These are phyloP conservation scores for Trypanosoma lewisi DNA, from an alignment of 208 protist species.

Conservation along the genomic window DNA sequence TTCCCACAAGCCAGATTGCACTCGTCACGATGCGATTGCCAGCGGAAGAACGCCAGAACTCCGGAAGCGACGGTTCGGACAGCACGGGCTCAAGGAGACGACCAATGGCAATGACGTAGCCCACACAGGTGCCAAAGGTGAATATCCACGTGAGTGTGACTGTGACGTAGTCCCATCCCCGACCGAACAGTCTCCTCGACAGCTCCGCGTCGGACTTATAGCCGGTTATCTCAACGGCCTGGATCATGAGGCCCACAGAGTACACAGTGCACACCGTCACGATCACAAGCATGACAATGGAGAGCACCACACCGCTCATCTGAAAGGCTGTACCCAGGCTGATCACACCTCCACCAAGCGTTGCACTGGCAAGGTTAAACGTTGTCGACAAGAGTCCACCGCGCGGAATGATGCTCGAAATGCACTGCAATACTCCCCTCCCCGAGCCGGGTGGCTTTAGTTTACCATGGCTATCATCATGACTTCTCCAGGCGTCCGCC, in stretches of 20 bases:
- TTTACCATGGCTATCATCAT: background rate
- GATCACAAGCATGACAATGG: conserved; percentile 51
- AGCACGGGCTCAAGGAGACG: conserved; percentile 52
- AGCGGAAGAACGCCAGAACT: conserved; percentile 40
- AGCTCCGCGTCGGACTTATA: conserved; percentile 65
- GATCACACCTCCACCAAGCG: conserved; percentile 76
- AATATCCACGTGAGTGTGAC: conserved; percentile 81
- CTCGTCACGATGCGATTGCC: conserved; percentile 61
- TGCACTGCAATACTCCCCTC: background rate
- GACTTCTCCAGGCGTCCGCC: background rate
- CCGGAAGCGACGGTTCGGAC: conserved; percentile 35
- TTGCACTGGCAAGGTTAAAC: conserved; percentile 76
- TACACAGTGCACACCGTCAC: conserved; percentile 72
- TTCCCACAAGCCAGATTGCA: conserved; percentile 62
- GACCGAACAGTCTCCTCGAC: conserved; percentile 63
- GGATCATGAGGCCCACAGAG: conserved; percentile 77
- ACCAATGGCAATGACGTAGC: conserved; percentile 80
- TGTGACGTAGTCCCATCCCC: conserved; percentile 70
- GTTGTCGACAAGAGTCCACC: conserved; percentile 64
- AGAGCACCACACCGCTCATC: conserved; percentile 46
- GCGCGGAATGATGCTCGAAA: conserved; percentile 47
- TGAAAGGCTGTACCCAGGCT: conserved; percentile 73
- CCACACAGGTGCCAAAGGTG: conserved; percentile 80
- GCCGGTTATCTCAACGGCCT: conserved; percentile 64
- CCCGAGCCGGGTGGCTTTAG: background rate